phyloP scores from a whole-genome alignment of 768 basidiomycete species.

The Roridomyces roridus region DNA sequence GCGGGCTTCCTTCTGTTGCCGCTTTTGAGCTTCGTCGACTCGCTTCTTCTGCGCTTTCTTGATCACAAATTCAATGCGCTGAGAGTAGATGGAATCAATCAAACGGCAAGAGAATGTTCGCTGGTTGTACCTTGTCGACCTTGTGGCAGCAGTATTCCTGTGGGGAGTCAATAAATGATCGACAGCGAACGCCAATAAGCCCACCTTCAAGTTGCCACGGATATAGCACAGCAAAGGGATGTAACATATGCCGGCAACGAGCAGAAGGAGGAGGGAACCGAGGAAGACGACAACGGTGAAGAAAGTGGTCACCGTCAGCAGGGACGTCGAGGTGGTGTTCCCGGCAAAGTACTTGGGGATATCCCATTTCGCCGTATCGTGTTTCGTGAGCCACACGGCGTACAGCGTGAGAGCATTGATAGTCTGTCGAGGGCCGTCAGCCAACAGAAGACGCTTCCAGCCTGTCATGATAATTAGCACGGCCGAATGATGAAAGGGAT shows the following conservation, averaged over 20 bases:
- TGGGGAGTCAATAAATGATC: conserved; percentile 2
- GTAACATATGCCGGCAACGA: conserved; percentile 87
- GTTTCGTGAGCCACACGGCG: conserved; percentile 70
- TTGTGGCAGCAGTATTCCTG: conserved; percentile 99
- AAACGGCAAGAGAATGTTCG: conserved; percentile 6
- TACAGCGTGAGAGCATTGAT: conserved; percentile 99
- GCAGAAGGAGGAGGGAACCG: conserved; percentile 81
- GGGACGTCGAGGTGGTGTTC: conserved; percentile 79
- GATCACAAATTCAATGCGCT: conserved; percentile 95
- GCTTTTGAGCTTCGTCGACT: conserved; percentile 75
- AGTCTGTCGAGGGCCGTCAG: conserved; percentile 95
- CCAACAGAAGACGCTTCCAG: conserved; percentile 88
- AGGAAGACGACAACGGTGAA: conserved; percentile 91
- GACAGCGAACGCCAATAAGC: conserved; percentile 11
- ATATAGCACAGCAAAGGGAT: conserved; percentile 96
- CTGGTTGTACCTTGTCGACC: conserved; percentile 82
- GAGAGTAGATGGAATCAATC: conserved; percentile 20
- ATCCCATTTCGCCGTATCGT: conserved; percentile 63
- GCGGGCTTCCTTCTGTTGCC: conserved; percentile 89
- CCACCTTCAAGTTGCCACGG: conserved; percentile 93
- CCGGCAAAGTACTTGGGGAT: conserved; percentile 80
- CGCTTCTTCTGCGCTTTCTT: conserved; percentile 91
- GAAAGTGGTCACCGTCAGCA: conserved; percentile 85
- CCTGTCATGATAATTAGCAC: conserved; percentile 43
- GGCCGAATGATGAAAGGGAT: neutral